Conservation (phyloP, 176 grass and related monocot genomes). For the Typha latifolia region DNA sequence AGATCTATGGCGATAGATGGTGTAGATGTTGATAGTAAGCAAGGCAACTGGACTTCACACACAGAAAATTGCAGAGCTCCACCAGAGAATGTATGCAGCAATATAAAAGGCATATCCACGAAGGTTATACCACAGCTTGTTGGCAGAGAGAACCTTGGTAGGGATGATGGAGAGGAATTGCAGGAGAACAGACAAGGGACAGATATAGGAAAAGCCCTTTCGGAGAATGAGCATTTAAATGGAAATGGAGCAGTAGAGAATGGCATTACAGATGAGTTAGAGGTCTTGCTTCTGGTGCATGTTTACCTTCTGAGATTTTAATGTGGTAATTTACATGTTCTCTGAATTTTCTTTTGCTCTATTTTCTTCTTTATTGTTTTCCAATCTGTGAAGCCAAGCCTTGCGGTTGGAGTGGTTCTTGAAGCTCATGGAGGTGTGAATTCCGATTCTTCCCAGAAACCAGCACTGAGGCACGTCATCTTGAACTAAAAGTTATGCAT, state of each 20-base stretch:
- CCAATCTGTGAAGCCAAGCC: conserved; percentile 30
- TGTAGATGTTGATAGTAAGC: conserved; percentile 19
- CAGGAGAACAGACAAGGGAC: conserved; percentile 23
- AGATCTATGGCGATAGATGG: conserved; percentile 7
- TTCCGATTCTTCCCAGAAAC: conserved; percentile 27
- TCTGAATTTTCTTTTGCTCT: conserved; percentile 28
- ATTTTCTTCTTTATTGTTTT: conserved; percentile 15
- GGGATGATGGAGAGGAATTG: conserved; percentile 11
- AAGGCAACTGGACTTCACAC: conserved; percentile 13
- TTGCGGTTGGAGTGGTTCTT: conserved; percentile 40
- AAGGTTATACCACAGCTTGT: conserved; percentile 36
- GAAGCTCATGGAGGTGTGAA: conserved; percentile 69
- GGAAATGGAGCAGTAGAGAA: conserved; percentile 26
- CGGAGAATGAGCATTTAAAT: conserved; percentile 24
- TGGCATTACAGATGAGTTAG: conserved; percentile 49
- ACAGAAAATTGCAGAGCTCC: conserved; percentile 20
- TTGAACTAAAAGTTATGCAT: conserved; percentile 16
- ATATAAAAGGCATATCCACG: conserved; percentile 27
- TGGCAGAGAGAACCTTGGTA: conserved; percentile 30
- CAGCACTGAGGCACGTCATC: conserved; percentile 50
- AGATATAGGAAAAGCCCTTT: conserved; percentile 13
- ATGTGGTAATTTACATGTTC: conserved; percentile 19
- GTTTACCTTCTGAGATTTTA: not conserved
- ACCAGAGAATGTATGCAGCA: conserved; percentile 18
- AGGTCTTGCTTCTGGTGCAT: conserved; percentile 51